Base-by-base conservation (phyloP, 352 stramenopile genomes). In the Globisporangium apiculatum region DNA sequence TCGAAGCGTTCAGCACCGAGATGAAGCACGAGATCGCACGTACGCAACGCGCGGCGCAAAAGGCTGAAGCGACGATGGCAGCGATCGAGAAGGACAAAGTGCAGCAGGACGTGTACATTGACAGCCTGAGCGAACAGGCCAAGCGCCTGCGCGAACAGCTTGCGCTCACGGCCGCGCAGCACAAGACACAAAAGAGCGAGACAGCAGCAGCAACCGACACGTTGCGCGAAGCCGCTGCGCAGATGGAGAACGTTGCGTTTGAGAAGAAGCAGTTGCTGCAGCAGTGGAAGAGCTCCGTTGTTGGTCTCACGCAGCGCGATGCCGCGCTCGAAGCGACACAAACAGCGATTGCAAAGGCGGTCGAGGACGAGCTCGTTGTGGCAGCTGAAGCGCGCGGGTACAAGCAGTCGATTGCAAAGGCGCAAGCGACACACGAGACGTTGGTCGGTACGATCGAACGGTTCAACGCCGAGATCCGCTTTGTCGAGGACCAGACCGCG, bases 231-330 rank as follows among this genome's bases (percentile, higher is more conserved):
- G 93, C 91, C 18, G 76, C 67, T 8, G 69, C 72, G 41, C 93
- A 98, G 58, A 95, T 98, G 83, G 90, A 98, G 35, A 69, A 83
- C 7, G 94, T 98, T 49, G 75, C 85, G 10, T 96, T 97, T 53
- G 95, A 98, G 71, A 98, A 98, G 72, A 97, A 97, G 66, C 91
- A 97, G 61, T 68, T 98, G 10, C 64, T 98, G 61, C 89, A 97
- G 71, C 89, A 98, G 66, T 98, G 95, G 93, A 97, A 97, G 64
- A 94, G 86, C 62, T 89, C 89, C n/a, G 67, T 98, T 9, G 86
- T 97, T 51, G 92, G 80, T 6, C 82, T 98, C 52, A 75, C 85
- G 55, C 76, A 95, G 51, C 73, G 94, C 35, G 95, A 98, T 63
- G 89, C 97, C 49, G 95, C 95, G 7, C 75, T 98, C 4, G 74